phyloP scores from a whole-genome alignment of 202 grass and related monocot genomes.

The Eragrostis tef region DNA sequence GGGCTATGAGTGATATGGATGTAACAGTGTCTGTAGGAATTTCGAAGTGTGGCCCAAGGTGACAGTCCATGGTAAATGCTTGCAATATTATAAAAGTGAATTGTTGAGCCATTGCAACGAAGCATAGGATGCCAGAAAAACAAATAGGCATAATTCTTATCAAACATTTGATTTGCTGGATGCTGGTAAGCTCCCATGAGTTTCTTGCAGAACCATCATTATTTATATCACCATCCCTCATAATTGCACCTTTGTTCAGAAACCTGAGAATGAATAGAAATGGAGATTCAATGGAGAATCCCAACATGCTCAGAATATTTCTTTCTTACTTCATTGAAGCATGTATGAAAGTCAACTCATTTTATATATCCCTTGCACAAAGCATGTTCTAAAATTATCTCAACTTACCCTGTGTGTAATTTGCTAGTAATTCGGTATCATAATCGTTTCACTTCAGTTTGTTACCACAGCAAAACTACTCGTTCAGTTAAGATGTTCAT shows the following conservation, averaged over 20 bases:
- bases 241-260: slow-evolving; percentile 74
- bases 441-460: slow-evolving; percentile 4
- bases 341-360: not conserved
- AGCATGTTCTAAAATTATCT: not conserved
- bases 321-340: slow-evolving; percentile 19
- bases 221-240: slow-evolving; percentile 58
- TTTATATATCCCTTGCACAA: not conserved
- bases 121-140: slow-evolving; percentile 65
- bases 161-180: slow-evolving; percentile 78
- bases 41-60: slow-evolving; percentile 65
- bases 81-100: slow-evolving; percentile 67
- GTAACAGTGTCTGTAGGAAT: slow-evolving; percentile 57
- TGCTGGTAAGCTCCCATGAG: slow-evolving; percentile 64
- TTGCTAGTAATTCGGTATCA: not conserved
- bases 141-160: slow-evolving; percentile 73
- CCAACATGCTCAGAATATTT: slow-evolving; percentile 12
- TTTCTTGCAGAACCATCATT: slow-evolving; percentile 56
- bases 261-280: slow-evolving; percentile 53
- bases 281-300: slow-evolving; percentile 23
- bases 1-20: slow-evolving; percentile 54
- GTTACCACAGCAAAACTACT: not conserved
- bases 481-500: slow-evolving; percentile 15
- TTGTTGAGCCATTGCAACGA: slow-evolving; percentile 61
- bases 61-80: slow-evolving; percentile 59
- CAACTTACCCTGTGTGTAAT: slow-evolving; percentile 1